Percentiles rank a stretch among this genome's conserved stretches.
phyloP scores from a whole-genome alignment of 2,329 filamentous ascomycete genomes.

The Trichophyton benhamiae region DNA sequence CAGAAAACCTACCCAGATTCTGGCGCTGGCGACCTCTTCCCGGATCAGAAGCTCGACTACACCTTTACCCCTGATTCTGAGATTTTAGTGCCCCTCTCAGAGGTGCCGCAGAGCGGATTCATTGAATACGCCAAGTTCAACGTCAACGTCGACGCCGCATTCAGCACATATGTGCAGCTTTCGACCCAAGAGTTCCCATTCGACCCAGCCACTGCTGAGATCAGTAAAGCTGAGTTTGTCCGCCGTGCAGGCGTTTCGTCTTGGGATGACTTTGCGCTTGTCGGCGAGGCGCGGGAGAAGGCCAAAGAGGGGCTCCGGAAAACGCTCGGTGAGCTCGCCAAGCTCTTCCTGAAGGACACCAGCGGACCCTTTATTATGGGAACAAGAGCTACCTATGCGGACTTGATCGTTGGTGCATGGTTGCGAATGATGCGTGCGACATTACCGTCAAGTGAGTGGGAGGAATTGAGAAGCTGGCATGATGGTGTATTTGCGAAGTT shows the following conservation, averaged over 20 bases:
- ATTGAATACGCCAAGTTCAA: conserved; percentile 38
- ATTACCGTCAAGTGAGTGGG: background rate
- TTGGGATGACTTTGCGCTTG: conserved; percentile 30
- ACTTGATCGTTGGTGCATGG: conserved; percentile 48
- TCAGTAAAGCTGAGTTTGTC: conserved; percentile 37
- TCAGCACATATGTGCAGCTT: conserved; percentile 37
- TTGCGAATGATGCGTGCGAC: conserved; percentile 31
- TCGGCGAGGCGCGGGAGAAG: conserved; percentile 30
- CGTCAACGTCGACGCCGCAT: conserved; percentile 41
- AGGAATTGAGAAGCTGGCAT: conserved; percentile 7
- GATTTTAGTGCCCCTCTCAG: conserved; percentile 31
- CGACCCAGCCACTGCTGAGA: conserved; percentile 38
- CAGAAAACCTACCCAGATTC: conserved; percentile 33
- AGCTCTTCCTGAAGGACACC: conserved; percentile 28
- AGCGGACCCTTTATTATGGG: conserved; percentile 42
- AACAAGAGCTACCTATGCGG: conserved; percentile 38
- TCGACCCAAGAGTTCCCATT: conserved; percentile 36
- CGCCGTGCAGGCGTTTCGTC: conserved; percentile 33
- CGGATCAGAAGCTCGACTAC: conserved; percentile 31
- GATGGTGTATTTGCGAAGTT: conserved; percentile 20
- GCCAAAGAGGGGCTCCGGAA: conserved; percentile 31
- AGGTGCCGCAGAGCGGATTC: conserved; percentile 14
- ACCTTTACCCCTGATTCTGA: conserved; percentile 14
- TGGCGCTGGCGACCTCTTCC: conserved; percentile 38
- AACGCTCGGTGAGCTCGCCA: conserved; percentile 33